Conservation (phyloP, 352 stramenopile genomes). For the Pythium dissimile region DNA sequence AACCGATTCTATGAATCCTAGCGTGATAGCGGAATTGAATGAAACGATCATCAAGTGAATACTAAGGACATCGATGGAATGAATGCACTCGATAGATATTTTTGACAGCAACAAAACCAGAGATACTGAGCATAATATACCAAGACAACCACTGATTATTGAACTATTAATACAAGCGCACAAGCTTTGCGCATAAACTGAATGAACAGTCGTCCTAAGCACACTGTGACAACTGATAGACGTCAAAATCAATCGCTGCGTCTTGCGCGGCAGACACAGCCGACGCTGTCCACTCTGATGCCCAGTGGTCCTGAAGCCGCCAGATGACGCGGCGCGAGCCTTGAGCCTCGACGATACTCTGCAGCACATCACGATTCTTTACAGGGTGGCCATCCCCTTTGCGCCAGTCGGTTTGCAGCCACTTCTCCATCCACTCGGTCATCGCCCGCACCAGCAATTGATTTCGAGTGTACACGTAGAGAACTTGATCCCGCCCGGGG, state of each 20-base stretch:
- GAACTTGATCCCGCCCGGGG: constrained; percentile 22
- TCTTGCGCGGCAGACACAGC: constrained; percentile 11
- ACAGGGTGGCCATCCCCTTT: constrained; percentile 45
- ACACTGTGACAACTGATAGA: not conserved
- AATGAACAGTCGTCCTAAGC: too few species aligned
- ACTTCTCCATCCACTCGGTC: constrained; percentile 61
- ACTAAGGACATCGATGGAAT: too few species aligned
- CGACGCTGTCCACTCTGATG: constrained; percentile 10
- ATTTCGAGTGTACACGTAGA: constrained; percentile 70
- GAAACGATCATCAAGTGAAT: too few species aligned
- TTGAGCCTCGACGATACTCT: constrained; percentile 39
- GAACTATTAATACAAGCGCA: too few species aligned
- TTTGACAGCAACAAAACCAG: too few species aligned
- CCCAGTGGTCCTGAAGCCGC: constrained; percentile 26
- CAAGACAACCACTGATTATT: too few species aligned
- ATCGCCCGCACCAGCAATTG: constrained; percentile 71
- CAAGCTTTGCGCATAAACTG: too few species aligned
- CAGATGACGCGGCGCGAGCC: constrained; percentile 46
- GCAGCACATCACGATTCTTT: constrained; percentile 59
- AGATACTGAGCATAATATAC: too few species aligned
- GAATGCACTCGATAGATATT: too few species aligned
- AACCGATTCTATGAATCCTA: too few species aligned
- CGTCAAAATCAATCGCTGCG: not conserved
- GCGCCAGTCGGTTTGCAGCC: constrained; percentile 46
- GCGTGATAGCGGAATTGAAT: too few species aligned